Base-by-base conservation (phyloP, 73 alveolate genomes). In the Diophrys appendiculata region DNA sequence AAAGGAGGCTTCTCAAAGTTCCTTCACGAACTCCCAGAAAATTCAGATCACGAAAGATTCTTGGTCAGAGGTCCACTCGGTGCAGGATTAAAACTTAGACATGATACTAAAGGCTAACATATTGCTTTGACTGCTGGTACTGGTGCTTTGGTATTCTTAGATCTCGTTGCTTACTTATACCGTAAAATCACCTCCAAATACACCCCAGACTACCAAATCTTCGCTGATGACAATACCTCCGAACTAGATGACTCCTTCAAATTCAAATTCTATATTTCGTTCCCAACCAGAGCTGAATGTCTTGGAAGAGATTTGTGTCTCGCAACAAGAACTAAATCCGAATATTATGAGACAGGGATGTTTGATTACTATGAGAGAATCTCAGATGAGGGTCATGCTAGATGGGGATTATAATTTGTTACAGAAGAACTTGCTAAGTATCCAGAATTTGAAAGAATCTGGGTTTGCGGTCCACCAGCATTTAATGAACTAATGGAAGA, bases 61-160 rank as follows among this genome's bases (percentile, higher is more conserved):
- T 26, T 60, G 43, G 27, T 83, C 28, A 76, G 67, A 23, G 82
- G 60, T 18, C 60, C 80, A 2, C 13, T 81, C 33, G 71, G 73
- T 24, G 29, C 33, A 0, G 83, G 60, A 43, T 11, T 43, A 18
- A 5, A 18, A 11, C 60, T 43, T 43, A 43, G 18, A 11, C 55
- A 29, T 1, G 86, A 69, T 22, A 18, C 64, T 2, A 2, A 26
- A 1, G 83, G 83, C 1, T 29, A 30, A 2, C 78, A 72, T 33
- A 54, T 81, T 2, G 89, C 83, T 0, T 81, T 72, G 60, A 54
- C 83, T 5, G 89, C 83, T 27, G 89, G 89, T 1, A 81, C 89
- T 3, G 89, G 83, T 27, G 29, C 33, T 29, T 29, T 81, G 26
- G 89, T 81, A 26, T 81, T 81, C 43, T 35, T 71, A 8, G 89